phyloP scores from a whole-genome alignment of 345 rosid species.

The Nephelium lappaceum region DNA sequence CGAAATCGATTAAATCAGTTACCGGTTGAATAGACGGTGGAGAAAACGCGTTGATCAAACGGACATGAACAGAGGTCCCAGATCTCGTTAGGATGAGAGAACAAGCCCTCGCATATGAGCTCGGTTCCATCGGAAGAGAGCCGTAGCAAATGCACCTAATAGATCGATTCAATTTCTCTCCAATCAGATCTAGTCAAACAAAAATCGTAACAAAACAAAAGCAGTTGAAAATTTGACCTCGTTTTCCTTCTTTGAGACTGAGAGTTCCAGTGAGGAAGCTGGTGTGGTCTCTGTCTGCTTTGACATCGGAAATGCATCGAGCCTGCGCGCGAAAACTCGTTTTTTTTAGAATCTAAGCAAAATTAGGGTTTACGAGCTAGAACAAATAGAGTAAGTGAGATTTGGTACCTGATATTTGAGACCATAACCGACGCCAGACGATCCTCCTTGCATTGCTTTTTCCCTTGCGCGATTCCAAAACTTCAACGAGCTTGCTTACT shows the following conservation, averaged over 20 bases:
- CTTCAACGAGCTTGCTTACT: background rate
- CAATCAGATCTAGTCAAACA: constrained; percentile 3
- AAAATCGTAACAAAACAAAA: background rate
- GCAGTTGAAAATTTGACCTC: constrained; percentile 47
- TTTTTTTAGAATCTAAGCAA: background rate
- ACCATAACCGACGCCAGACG: constrained; percentile 85
- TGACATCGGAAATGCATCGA: constrained; percentile 89
- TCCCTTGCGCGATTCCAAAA: constrained; percentile 18
- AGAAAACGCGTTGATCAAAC: constrained; percentile 90
- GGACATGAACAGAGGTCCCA: constrained; percentile 94
- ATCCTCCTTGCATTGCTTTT: constrained; percentile 79
- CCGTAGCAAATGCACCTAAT: constrained; percentile 89
- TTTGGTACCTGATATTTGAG: constrained; percentile 79
- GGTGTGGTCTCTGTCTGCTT: constrained; percentile 92
- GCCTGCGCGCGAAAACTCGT: constrained; percentile 50
- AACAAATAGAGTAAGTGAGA: background rate
- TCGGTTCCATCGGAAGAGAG: constrained; percentile 87
- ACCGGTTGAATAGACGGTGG: constrained; percentile 86
- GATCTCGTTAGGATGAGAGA: constrained; percentile 91
- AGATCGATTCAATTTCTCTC: background rate
- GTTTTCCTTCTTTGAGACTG: constrained; percentile 89
- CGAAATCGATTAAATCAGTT: constrained; percentile 10
- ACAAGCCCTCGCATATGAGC: constrained; percentile 86
- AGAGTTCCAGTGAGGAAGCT: constrained; percentile 97
- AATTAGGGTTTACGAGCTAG: constrained; percentile 11